Conservation (phyloP, 805 yeast genomes). For the Kodamaea neixiangensis region DNA sequence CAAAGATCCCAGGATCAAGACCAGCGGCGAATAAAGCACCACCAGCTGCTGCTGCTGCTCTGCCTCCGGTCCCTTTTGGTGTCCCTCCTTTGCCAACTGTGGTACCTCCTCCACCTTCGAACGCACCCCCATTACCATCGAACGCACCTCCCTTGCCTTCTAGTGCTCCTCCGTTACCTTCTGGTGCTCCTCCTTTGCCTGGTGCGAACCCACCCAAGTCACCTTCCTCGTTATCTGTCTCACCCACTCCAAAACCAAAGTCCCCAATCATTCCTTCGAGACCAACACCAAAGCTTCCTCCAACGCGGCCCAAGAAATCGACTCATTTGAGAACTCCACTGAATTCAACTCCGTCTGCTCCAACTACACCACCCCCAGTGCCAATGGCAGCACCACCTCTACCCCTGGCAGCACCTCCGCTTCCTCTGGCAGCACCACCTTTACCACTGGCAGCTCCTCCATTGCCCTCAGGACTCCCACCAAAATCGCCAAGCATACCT, state of each 20-base stretch:
- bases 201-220: slow-evolving; percentile 9
- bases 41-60: slow-evolving; percentile 15
- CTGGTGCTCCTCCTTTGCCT: slow-evolving; percentile 16
- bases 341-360: slow-evolving; percentile 13
- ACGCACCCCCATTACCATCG: slow-evolving; percentile 19
- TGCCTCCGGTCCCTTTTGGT: slow-evolving; percentile 18
- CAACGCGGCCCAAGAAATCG: slow-evolving; percentile 42
- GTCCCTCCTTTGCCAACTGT: slow-evolving; percentile 28
- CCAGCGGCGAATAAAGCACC: slow-evolving; percentile 12
- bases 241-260: slow-evolving; percentile 4
- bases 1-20: slow-evolving; percentile 31
- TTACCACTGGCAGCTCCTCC: neutral
- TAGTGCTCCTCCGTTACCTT: slow-evolving; percentile 24
- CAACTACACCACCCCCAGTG: slow-evolving; percentile 7
- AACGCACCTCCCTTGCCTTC: slow-evolving; percentile 29
- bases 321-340: slow-evolving; percentile 27
- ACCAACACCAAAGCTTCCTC: slow-evolving; percentile 38
- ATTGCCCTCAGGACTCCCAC: slow-evolving; percentile 10
- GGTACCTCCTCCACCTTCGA: slow-evolving; percentile 19
- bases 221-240: neutral
- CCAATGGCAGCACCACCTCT: slow-evolving; percentile 16
- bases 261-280: slow-evolving; percentile 4
- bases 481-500: slow-evolving; percentile 15
- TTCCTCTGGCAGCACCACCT: slow-evolving; percentile 6
- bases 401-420: slow-evolving; percentile 13